Base-by-base conservation (phyloP, 495 filamentous ascomycete species). In the Xylaria intraflava region DNA sequence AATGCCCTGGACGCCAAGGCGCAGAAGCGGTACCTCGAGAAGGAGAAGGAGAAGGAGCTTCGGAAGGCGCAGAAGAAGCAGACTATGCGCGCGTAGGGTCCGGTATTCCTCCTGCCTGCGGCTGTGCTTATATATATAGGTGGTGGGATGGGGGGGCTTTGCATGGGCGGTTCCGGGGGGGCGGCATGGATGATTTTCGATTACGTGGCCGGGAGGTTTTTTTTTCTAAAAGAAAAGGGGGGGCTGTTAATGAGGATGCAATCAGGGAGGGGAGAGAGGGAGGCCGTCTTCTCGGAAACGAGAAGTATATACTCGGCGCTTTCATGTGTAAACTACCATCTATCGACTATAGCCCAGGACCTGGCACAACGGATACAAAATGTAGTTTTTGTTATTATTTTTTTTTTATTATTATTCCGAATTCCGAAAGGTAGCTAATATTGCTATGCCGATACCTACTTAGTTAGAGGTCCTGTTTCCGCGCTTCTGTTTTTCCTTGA, bases 21-120 rank as follows among this genome's bases (percentile, higher is more conserved):
- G 62, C 93, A 97, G 80, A 86, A 89, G 73, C 95, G 92, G 76
- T 96, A 85, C 66, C 75, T 98, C 48, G 94, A 97, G 53, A 87
- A 84, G 67, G 93, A 98, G 79, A 78, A 79, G 58, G 86, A 93
- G 66, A 88, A 87, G 78, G 88, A 87, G 64, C 68, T 83, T 61
- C 84, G 82, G 69, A 89, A 82, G 65, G 74, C 70, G 27, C 76
- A 80, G 68, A 91, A 89, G 83, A 88, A 81, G 71, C 74, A 78
- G 71, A 84, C 78, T 30, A 68, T 73, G 53, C 78, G 75, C 26
- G 81, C 58, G 5, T 66, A 56, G 49, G 16, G n/a, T n/a, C n/a
- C n/a, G n/a, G n/a, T n/a, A n/a, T n/a, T n/a, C n/a, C n/a, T n/a
- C n/a, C n/a, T n/a, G n/a, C n/a, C n/a, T 17, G n/a, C 12, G 4